These are phyloP conservation scores for Coemansia sp. DNA, from an alignment of 192 early-diverging fungal species.

Conservation along the genomic window DNA sequence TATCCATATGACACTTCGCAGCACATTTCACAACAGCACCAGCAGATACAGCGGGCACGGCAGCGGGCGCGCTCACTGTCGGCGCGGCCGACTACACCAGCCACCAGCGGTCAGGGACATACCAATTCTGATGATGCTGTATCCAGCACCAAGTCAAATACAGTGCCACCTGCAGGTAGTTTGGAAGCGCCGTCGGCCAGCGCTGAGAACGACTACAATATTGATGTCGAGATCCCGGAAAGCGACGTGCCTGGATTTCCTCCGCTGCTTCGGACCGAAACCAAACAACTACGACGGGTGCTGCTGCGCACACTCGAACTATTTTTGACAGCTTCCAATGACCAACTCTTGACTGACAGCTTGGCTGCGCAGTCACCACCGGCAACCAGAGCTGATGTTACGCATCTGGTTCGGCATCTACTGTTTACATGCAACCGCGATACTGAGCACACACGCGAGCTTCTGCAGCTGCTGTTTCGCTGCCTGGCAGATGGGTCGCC, in stretches of 20 bases:
- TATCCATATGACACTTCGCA: conserved; percentile 48
- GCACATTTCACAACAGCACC: conserved; percentile 33
- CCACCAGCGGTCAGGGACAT: neutral
- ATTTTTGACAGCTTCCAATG: conserved; percentile 32
- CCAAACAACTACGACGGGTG: conserved; percentile 22
- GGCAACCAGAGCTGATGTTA: conserved; percentile 23
- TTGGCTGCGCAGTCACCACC: conserved; percentile 6
- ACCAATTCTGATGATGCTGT: neutral
- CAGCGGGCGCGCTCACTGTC: conserved; percentile 12
- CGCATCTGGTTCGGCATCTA: conserved; percentile 30
- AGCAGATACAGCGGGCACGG: neutral
- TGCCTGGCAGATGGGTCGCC: conserved; percentile 44
- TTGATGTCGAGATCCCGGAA: conserved; percentile 8
- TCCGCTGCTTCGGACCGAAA: conserved; percentile 17
- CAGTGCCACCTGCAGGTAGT: conserved; percentile 1
- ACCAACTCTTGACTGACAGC: neutral
- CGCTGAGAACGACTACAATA: conserved; percentile 9
- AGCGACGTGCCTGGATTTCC: conserved; percentile 29
- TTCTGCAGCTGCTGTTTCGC: conserved; percentile 41
- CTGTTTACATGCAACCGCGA: conserved; percentile 45
- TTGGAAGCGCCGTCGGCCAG: neutral
- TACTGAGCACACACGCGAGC: conserved; percentile 35
- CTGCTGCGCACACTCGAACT: conserved; percentile 36
- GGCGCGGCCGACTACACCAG: conserved; percentile 9
- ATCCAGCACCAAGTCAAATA: neutral